These are phyloP conservation scores for Metschnikowia similis DNA, from an alignment of 805 yeast species.

Conservation along the genomic window DNA sequence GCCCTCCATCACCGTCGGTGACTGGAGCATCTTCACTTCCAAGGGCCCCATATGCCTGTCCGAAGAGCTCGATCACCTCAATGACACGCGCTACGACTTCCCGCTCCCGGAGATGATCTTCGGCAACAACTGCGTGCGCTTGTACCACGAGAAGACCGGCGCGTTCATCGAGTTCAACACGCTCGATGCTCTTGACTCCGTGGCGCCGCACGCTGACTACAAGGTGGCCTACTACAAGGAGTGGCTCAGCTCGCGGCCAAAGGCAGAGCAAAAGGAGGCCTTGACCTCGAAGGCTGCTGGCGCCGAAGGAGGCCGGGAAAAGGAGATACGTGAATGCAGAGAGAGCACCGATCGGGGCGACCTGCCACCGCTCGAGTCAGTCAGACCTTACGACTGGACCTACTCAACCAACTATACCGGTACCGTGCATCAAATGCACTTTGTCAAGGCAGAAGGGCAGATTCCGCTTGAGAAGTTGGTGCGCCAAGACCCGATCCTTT, in stretches of 20 bases:
- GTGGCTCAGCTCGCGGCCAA: conserved; percentile 52
- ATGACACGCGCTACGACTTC: conserved; percentile 54
- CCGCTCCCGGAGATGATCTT: conserved; percentile 98
- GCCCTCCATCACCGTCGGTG: conserved; percentile 65
- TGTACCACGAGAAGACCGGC: conserved; percentile 37
- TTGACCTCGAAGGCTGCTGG: too few relatives aligned
- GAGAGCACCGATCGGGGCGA: not conserved
- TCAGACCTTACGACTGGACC: conserved; percentile 95
- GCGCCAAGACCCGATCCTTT: conserved; percentile 78
- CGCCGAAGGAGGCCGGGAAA: not conserved
- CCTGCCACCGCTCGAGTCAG: conserved; percentile 45
- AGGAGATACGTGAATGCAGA: not conserved
- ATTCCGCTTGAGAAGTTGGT: conserved; percentile 72
- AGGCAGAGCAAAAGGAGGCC: conserved; percentile 6
- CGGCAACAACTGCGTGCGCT: conserved; percentile 68
- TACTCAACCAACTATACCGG: conserved; percentile 82
- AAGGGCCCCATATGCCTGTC: conserved; percentile 76
- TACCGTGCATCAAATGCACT: conserved; percentile 26
- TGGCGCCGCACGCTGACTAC: conserved; percentile 32
- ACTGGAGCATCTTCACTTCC: conserved; percentile 72
- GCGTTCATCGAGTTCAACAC: conserved; percentile 66
- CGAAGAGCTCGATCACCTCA: conserved; percentile 66
- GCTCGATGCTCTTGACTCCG: conserved; percentile 56
- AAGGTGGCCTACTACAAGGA: conserved; percentile 81
- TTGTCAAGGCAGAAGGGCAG: conserved; percentile 19